Conservation (phyloP, 2,329 filamentous ascomycete genomes). For the Drechmeria coniospora region DNA sequence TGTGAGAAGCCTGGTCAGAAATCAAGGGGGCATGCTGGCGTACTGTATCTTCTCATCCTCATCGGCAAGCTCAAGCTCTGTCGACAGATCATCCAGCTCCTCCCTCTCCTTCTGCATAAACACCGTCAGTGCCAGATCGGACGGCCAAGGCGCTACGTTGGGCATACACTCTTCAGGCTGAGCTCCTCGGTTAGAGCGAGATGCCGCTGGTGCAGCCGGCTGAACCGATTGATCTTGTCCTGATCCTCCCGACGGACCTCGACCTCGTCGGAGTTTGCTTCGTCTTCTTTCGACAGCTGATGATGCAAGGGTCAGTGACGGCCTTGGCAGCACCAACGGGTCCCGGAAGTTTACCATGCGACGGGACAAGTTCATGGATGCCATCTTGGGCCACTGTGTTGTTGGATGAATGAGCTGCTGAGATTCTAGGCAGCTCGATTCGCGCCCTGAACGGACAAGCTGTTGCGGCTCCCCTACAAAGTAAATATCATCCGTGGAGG, state of each 20-base stretch:
- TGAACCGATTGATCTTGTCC: slow-evolving; percentile 98
- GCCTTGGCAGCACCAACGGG: neutral
- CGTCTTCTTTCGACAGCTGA: slow-evolving; percentile 88
- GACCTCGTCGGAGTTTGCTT: slow-evolving; percentile 68
- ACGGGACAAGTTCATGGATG: slow-evolving; percentile 37
- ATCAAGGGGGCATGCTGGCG: slow-evolving; percentile 15
- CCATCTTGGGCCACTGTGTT: slow-evolving; percentile 19
- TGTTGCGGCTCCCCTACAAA: too few relatives aligned
- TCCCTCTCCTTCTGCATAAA: slow-evolving; percentile 81
- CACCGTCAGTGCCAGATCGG: slow-evolving; percentile 7
- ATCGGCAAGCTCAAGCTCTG: slow-evolving; percentile 83
- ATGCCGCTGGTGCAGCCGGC: slow-evolving; percentile 79
- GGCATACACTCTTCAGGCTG: slow-evolving; percentile 56
- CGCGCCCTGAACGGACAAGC: too few relatives aligned
- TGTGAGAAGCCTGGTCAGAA: neutral
- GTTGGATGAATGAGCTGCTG: too few relatives aligned
- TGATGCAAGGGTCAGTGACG: slow-evolving; percentile 5
- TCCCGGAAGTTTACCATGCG: slow-evolving; percentile 35
- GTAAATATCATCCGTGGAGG: too few relatives aligned
- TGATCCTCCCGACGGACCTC: slow-evolving; percentile 95
- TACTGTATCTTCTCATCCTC: slow-evolving; percentile 90
- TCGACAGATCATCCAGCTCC: slow-evolving; percentile 83
- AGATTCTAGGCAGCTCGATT: too few relatives aligned
- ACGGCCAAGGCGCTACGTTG: neutral
- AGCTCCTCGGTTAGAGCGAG: slow-evolving; percentile 65